A percentile compares a stretch with the other conserved stretches of the same genome.
Evolutionary conservation across 2,329 filamentous ascomycete species (phyloP).

Genomic region (Pleomassaria siparia): DNA sequence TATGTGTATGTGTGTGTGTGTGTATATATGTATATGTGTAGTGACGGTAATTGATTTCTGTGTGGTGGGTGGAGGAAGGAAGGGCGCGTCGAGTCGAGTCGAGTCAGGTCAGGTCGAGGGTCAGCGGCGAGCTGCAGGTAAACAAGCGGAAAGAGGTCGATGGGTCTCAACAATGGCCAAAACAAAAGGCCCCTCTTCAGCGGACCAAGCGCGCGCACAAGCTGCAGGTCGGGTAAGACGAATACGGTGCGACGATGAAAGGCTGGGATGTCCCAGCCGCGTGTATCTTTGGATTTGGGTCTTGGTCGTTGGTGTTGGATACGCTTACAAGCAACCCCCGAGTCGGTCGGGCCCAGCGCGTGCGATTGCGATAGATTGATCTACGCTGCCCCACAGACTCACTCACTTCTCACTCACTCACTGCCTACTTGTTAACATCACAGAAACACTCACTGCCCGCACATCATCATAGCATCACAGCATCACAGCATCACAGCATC

Average conservation of each 20-base stretch:
- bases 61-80: too few species aligned
- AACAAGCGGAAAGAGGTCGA: constrained; percentile 10
- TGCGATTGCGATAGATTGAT: too few species aligned
- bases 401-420: too few species aligned
- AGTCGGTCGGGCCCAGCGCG: constrained; percentile 2
- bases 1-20: not conserved
- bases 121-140: constrained; percentile 11
- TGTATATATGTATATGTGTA: too few species aligned
- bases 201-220: constrained; percentile 24
- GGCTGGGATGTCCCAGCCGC: constrained; percentile 11
- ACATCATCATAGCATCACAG: too few species aligned
- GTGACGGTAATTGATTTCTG: too few species aligned
- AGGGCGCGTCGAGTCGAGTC: constrained; percentile 8
- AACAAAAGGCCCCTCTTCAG: constrained; percentile 23
- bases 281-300: not conserved
- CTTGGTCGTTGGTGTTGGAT: constrained; percentile 11
- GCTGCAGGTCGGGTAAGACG: constrained; percentile 28
- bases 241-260: constrained; percentile 23
- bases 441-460: too few species aligned
- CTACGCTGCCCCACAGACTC: too few species aligned
- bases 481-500: too few species aligned
- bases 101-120: too few species aligned
- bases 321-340: constrained; percentile 17
- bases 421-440: too few species aligned
- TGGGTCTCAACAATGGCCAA: constrained; percentile 12